Evolutionary conservation across 306 rosid genomes (phyloP), one percentile per base, ranked within the genome.

Genomic region (Carpinus fangiana): DNA sequence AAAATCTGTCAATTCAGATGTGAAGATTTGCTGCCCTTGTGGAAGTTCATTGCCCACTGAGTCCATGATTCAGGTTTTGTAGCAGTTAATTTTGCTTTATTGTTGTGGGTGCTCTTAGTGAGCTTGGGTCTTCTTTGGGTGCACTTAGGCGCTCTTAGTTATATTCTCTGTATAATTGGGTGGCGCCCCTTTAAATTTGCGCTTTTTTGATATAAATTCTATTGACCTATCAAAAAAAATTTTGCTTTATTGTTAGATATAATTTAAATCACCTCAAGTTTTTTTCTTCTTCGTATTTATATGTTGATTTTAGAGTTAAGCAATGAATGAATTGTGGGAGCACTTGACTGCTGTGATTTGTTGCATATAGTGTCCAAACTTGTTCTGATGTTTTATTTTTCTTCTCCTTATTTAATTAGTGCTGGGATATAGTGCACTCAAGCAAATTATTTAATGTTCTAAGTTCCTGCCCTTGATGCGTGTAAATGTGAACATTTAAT

Each of bases 1-100:
- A 66, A 66, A 38, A 36, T 9, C 51, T 4, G 18, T 41, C 51
- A 38, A n/a, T 38, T 38, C 28, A 8, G 14, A 41, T 10, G 8
- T n/a, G 72, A 67, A 67, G 14, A 67, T 67, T 41, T 67, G 8
- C 72, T 67, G 72, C 72, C 72, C 72, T 6, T 67, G 72, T 41
- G 31, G 72, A 67, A 41, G 16, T n/a, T 67, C 72, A 18, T 10
- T 41, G 72, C 52, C 72, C 41, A 8, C 72, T 8, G 51, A 18
- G 17, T 10, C 51, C 72, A 41, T 67, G 72, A 41, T 67, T 67
- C 72, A 67, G 72, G 72, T 67, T 67, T 23, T 38, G 23, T 17
- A 18, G 10, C 38, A 18, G 72, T 38, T 10, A 41, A 17, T 67
- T 67, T 67, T 23, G 36, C n/a, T n/a, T n/a, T n/a, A n/a, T n/a